Evolutionary conservation across 164 flowering plant genomes (phyloP).

Genomic region (Magnolia kwangsiensis): DNA sequence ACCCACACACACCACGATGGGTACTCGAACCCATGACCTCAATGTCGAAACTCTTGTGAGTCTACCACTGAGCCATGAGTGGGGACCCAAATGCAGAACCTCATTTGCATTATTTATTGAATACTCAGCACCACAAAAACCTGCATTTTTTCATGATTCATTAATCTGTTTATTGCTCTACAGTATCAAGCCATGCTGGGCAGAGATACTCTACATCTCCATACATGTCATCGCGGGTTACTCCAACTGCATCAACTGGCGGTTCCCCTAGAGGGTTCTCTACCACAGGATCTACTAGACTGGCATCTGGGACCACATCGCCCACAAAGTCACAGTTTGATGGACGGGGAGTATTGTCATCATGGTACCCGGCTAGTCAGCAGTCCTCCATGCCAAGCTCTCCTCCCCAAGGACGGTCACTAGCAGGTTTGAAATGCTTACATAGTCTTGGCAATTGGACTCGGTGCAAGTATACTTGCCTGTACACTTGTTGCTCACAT

Average conservation of each 20-base stretch:
- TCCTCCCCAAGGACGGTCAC: conserved; percentile 74
- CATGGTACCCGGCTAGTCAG: conserved; percentile 90
- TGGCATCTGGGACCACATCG: conserved; percentile 57
- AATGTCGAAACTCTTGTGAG: too few relatives aligned
- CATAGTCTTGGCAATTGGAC: neutral
- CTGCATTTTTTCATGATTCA: neutral
- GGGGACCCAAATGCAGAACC: neutral
- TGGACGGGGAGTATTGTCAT: conserved; percentile 39
- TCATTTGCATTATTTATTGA: conserved; percentile 3
- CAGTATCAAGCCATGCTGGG: conserved; percentile 49
- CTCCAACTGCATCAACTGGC: conserved; percentile 67
- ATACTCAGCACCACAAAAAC: neutral
- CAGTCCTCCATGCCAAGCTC: conserved; percentile 94
- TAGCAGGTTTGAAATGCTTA: conserved; percentile 49
- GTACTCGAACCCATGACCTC: too few relatives aligned
- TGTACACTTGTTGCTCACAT: neutral
- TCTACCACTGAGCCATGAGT: too few relatives aligned
- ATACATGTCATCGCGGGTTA: conserved; percentile 71
- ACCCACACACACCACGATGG: too few relatives aligned
- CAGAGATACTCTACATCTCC: conserved; percentile 70
- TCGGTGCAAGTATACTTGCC: neutral
- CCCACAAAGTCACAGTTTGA: conserved; percentile 59
- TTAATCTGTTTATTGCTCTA: conserved; percentile 5
- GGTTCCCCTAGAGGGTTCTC: conserved; percentile 78
- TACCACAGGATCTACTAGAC: conserved; percentile 63